Evolutionary conservation across 768 basidiomycete species (phyloP).

Genomic region (Russula dissimulans): DNA sequence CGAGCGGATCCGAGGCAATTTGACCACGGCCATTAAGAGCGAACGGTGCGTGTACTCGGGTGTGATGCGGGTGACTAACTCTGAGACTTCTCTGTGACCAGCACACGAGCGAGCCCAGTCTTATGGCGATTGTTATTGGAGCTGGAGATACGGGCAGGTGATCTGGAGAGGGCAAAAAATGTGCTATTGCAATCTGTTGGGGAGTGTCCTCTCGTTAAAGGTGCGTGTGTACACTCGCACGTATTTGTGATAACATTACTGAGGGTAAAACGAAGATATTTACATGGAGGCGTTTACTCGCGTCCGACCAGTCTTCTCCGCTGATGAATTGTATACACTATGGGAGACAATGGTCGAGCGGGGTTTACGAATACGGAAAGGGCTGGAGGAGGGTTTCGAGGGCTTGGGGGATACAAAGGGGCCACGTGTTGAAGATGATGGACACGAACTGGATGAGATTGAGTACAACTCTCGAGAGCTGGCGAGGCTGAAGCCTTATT

Average conservation of each 20-base stretch:
- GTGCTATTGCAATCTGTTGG: constrained; percentile 64
- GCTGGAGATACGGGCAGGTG: constrained; percentile 60
- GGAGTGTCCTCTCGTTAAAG: constrained; percentile 71
- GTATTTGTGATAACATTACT: constrained; percentile 1
- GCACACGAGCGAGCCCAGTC: constrained; percentile 55
- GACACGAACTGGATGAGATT: constrained; percentile 39
- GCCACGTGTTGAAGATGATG: constrained; percentile 5
- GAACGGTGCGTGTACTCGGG: constrained; percentile 44
- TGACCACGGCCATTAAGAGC: constrained; percentile 52
- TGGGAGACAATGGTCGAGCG: constrained; percentile 73
- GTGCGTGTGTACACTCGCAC: constrained; percentile 28
- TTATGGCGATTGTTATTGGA: constrained; percentile 71
- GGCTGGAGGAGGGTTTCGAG: constrained; percentile 48
- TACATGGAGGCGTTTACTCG: constrained; percentile 73
- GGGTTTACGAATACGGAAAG: constrained; percentile 52
- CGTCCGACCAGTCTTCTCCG: constrained; percentile 52
- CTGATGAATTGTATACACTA: constrained; percentile 48
- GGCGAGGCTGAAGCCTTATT: constrained; percentile 58
- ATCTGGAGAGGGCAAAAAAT: constrained; percentile 55
- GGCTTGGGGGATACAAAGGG: constrained; percentile 32
- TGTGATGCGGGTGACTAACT: not conserved
- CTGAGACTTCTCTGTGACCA: constrained; percentile 24
- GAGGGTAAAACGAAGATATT: constrained; percentile 39
- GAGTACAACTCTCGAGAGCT: constrained; percentile 51
- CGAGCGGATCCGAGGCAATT: constrained; percentile 58